Evolutionary conservation across 1,284 basidiomycete species (phyloP), one percentile per base, ranked within the genome.

Genomic region (Rhodotorula sp.): DNA sequence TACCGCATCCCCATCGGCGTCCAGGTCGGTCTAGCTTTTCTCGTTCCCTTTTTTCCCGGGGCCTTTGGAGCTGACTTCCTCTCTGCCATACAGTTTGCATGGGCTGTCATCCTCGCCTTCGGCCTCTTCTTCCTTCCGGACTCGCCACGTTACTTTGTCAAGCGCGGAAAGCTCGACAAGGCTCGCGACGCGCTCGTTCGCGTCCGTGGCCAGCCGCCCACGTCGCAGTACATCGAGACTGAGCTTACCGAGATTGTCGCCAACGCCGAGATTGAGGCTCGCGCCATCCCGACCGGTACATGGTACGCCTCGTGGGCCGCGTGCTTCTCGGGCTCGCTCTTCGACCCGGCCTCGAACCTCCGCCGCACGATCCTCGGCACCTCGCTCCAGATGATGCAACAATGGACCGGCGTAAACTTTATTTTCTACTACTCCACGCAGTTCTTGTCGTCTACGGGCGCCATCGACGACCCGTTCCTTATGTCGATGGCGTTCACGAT

Each of bases 71-170:
- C 76, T 71, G 45, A 57, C 53, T 57, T 62, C 72, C 78, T 49
- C 64, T 76, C 56, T 69, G 67, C 42, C 53, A 78, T 44, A 77
- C 78, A 59, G 78, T 66, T 79, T 78, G 58, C 78, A 14, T 84
- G 90, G 62, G 87, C 87, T 4, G 67, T 87, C 10, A 80, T 88
- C 57, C 86, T 89, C 60, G 71, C 83, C 68, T 83, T 83, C 22
- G 86, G 89, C 30, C 79, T 87, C 76, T 85, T 88, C 76, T 73
- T 85, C 82, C 83, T 89, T 42, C 88, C 88, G 53, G 89, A 90
- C 78, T 89, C 87, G 17, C 89, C 88, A 18, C 83, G 89, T 79
- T 90, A 82, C 88, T 84, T 88, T 22, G 81, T 88, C 51, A 88
- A 86, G 78, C 83, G 85, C 59, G 86, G 86, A 30, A 83, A 85